phyloP scores from a whole-genome alignment of 768 basidiomycete genomes.

The Sistotremastrum niveocremeum region DNA sequence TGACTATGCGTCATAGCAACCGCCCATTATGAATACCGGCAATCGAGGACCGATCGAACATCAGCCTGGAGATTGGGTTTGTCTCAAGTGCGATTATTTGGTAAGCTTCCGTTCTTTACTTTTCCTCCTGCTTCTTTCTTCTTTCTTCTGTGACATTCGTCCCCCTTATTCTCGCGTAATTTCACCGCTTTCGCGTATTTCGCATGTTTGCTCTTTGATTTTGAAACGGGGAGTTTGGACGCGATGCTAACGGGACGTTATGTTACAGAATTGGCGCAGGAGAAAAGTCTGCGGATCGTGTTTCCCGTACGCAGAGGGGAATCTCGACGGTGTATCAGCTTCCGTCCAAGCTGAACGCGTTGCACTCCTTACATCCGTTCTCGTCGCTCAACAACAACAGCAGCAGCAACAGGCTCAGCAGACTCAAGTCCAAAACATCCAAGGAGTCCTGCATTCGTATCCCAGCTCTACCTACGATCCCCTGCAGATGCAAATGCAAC shows the following conservation, averaged over 20 bases:
- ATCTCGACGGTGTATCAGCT: slow-evolving; percentile 75
- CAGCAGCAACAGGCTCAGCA: slow-evolving; percentile 11
- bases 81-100: slow-evolving; percentile 72
- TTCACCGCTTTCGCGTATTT: too few species aligned
- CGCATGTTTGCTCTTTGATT: background rate
- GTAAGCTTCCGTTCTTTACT: slow-evolving; percentile 3
- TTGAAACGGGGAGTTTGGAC: background rate
- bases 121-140: too few species aligned
- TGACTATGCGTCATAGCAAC: slow-evolving; percentile 35
- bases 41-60: slow-evolving; percentile 82
- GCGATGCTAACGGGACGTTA: background rate
- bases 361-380: slow-evolving; percentile 61
- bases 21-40: slow-evolving; percentile 80
- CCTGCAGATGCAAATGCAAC: slow-evolving; percentile 12
- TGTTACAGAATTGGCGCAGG: slow-evolving; percentile 54
- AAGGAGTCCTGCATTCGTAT: slow-evolving; percentile 5
- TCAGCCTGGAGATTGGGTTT: slow-evolving; percentile 67
- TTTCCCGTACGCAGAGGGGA: slow-evolving; percentile 77
- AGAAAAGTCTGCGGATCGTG: slow-evolving; percentile 86
- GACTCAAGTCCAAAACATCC: slow-evolving; percentile 11
- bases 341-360: slow-evolving; percentile 80
- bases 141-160: too few species aligned
- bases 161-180: too few species aligned
- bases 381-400: slow-evolving; percentile 37
- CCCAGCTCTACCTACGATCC: slow-evolving; percentile 1